These are phyloP conservation scores for Sungouiozyma intestinalis DNA, from an alignment of 805 yeast species.

Conservation along the genomic window DNA sequence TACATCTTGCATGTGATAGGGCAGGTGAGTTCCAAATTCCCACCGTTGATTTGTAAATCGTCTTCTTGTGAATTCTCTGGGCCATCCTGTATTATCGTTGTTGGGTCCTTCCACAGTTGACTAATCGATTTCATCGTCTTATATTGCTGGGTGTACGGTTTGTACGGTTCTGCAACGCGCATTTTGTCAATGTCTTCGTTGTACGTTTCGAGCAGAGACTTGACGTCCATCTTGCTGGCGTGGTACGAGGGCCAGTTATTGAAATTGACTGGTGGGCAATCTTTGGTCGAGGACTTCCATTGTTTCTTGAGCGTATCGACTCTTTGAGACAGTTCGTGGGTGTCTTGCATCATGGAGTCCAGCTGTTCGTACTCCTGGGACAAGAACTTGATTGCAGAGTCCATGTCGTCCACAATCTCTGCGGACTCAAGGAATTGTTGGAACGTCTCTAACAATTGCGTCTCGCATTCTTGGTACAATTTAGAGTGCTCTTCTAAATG, in stretches of 20 bases:
- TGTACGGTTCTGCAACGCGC: neutral
- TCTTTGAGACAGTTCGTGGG: neutral
- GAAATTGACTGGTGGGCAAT: constrained; percentile 10
- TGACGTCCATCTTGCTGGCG: neutral
- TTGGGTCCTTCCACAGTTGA: constrained; percentile 48
- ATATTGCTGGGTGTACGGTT: constrained; percentile 1
- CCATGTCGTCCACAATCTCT: neutral
- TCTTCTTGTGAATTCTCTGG: constrained; percentile 35
- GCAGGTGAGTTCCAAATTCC: constrained; percentile 55
- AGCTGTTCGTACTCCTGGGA: neutral
- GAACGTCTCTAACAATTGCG: constrained; percentile 13
- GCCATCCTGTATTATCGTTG: constrained; percentile 46
- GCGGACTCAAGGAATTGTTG: constrained; percentile 7
- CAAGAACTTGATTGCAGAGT: neutral
- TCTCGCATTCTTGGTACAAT: constrained; percentile 8
- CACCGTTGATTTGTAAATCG: constrained; percentile 60
- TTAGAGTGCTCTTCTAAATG: constrained; percentile 7
- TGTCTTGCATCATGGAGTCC: neutral
- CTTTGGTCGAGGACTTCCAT: constrained; percentile 9
- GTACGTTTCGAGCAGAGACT: neutral
- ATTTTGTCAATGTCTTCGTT: neutral
- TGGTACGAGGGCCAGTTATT: constrained; percentile 13
- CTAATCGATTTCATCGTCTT: constrained; percentile 32
- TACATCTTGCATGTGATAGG: constrained; percentile 50
- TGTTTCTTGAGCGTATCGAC: constrained; percentile 8